These are phyloP conservation scores for Tilletia caries DNA, from an alignment of 1,284 basidiomycete species.

Conservation along the genomic window DNA sequence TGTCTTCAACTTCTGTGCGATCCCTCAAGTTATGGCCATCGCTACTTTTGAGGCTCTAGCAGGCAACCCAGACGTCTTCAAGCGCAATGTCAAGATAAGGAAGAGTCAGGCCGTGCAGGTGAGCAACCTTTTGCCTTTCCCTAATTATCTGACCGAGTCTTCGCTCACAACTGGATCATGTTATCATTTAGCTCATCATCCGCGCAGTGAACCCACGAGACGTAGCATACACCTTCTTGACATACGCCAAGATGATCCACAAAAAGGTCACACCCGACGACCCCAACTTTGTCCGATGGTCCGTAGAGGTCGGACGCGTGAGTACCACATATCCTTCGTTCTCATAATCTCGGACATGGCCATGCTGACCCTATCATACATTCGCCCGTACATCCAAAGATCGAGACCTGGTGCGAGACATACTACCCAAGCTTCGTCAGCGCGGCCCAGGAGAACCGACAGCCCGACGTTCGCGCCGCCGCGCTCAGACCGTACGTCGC, in stretches of 20 bases:
- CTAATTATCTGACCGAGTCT: background rate
- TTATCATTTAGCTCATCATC: slow-evolving; percentile 71
- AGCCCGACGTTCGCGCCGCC: slow-evolving; percentile 29
- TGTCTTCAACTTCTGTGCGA: slow-evolving; percentile 94
- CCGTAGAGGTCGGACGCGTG: slow-evolving; percentile 37
- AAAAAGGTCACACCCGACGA: slow-evolving; percentile 73
- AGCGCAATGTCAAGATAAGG: slow-evolving; percentile 89
- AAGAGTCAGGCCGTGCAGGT: slow-evolving; percentile 83
- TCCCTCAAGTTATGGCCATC: slow-evolving; percentile 93
- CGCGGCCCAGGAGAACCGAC: slow-evolving; percentile 18
- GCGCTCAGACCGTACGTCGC: slow-evolving; percentile 31
- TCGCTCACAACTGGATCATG: background rate
- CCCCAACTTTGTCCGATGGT: slow-evolving; percentile 66
- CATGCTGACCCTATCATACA: too few relatives aligned
- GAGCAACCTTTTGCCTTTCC: slow-evolving; percentile 42
- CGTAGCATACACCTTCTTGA: slow-evolving; percentile 81
- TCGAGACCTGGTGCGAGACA: slow-evolving; percentile 50
- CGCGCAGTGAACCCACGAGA: slow-evolving; percentile 84
- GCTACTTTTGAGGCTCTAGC: slow-evolving; percentile 88
- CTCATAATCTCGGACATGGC: too few relatives aligned
- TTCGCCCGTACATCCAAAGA: too few relatives aligned
- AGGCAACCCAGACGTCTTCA: slow-evolving; percentile 86
- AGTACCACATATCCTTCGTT: background rate
- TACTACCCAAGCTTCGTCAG: slow-evolving; percentile 47
- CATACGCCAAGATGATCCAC: slow-evolving; percentile 79